Conservation (phyloP, 768 basidiomycete genomes). For the Leucosporidium yakuticum region DNA sequence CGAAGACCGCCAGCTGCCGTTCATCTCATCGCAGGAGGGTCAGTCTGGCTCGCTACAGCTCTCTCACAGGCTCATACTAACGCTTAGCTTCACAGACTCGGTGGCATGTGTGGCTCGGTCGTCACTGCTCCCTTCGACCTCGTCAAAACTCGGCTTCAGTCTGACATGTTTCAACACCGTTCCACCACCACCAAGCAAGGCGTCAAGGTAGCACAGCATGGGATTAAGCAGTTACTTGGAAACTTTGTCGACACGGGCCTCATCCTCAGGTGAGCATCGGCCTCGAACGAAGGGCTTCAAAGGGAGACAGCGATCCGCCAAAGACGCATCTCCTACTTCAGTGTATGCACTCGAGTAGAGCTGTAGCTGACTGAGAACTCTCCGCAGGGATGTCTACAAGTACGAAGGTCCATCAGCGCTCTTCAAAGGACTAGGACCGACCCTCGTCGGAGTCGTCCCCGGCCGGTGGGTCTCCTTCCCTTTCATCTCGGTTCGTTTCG, state of each 20-base stretch:
- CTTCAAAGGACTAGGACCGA: conserved; percentile 91
- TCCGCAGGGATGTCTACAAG: conserved; percentile 59
- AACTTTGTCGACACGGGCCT: conserved; percentile 92
- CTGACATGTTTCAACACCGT: conserved; percentile 52
- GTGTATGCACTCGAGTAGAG: not conserved
- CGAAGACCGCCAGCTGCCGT: conserved; percentile 25
- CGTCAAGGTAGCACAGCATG: conserved; percentile 42
- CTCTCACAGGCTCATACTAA: not conserved
- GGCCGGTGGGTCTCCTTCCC: conserved; percentile 52
- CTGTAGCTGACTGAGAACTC: not conserved
- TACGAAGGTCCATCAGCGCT: conserved; percentile 82
- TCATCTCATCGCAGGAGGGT: conserved; percentile 40
- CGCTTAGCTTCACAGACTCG: conserved; percentile 54
- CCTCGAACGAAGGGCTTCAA: not conserved
- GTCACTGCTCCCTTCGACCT: conserved; percentile 97
- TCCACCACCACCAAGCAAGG: conserved; percentile 26
- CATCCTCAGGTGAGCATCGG: conserved; percentile 64
- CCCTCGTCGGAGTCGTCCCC: conserved; percentile 87
- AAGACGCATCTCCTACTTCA: too few relatives aligned
- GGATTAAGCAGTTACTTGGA: conserved; percentile 59
- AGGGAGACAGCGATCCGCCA: not conserved
- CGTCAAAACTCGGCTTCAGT: conserved; percentile 94
- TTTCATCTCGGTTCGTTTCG: not conserved
- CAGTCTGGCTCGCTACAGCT: not conserved
- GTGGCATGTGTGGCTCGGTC: conserved; percentile 95